Conservation (phyloP, 192 early-diverging fungal genomes). For the Coemansia guatemalensis region DNA sequence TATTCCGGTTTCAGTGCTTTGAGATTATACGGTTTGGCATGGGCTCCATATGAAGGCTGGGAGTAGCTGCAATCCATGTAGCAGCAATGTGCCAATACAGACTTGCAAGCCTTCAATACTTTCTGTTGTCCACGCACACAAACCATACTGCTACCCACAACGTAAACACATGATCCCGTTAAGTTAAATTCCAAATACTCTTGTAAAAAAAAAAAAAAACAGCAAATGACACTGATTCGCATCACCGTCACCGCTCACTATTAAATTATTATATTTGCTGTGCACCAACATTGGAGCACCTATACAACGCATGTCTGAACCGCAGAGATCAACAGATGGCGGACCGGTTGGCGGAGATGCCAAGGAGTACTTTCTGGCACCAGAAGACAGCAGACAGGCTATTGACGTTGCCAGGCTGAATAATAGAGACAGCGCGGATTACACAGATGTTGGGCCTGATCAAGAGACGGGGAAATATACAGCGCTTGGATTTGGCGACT, state of each 20-base stretch:
- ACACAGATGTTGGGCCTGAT: background rate
- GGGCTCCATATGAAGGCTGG: no score
- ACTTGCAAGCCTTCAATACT: background rate
- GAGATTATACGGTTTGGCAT: no score
- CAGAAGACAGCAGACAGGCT: background rate
- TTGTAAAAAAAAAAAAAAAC: background rate
- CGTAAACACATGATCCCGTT: background rate
- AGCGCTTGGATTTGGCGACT: conserved; percentile 35
- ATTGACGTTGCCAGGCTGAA: background rate
- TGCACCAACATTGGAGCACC: background rate
- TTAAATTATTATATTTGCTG: background rate
- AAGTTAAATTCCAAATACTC: no score
- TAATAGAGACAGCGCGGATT: background rate
- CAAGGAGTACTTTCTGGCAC: background rate
- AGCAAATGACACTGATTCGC: background rate
- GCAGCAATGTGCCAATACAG: background rate
- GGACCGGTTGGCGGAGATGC: background rate
- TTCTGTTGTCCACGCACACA: background rate
- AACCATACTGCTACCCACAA: background rate
- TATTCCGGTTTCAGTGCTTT: no score
- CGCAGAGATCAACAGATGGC: background rate
- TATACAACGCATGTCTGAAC: background rate
- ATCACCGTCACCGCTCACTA: background rate
- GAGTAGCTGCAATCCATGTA: background rate
- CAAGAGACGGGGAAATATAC: background rate